Base-by-base conservation (phyloP, 2,329 filamentous ascomycete genomes). In the Pseudogymnoascus sp. region DNA sequence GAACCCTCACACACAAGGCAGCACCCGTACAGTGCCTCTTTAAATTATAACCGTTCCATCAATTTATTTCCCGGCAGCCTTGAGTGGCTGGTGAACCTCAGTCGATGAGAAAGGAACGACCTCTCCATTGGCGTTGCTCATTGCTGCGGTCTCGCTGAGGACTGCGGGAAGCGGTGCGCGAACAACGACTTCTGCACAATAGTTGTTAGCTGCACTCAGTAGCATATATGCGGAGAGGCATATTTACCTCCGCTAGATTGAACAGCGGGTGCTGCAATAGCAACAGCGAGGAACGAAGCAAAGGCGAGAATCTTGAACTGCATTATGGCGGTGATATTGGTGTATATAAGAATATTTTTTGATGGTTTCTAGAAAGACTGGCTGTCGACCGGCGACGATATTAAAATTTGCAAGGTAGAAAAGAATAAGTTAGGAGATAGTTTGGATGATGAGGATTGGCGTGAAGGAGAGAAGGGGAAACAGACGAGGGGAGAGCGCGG, bases 391-490 rank as follows among this genome's bases (percentile, higher is more conserved):
- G 50, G 50, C 50, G 50, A 56, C 50, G 28, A 56, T 18, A 56
- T 56, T 11, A 34, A 56, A 34, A 10, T 8, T 56, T 56, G 50
- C n/a, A 56, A 34, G 46, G 28, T 34, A 10, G 46, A 56, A 56
- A 34, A 5, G 10, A 56, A 56, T 34, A 28, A 34, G 28, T 18
- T 18, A 3, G 14, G 25, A 6, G 50, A 34, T 56, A 56, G 25
- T 56, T 56, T 56, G 50, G 50, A 56, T 34, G 50, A 34, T 56
- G 28, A 56, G 46, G 50, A 56, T 56, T 56, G 50, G 50, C 46
- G 46, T 53, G 46, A 31, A 53, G 46, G 6, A 53, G 46, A 31
- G 44, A 18, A 53, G 8, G 5, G 25, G 46, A 53, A 56, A 56
- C 50, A 56, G 50, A 34, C 5, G 21, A 10, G 10, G 46, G 23